Evolutionary conservation across 495 filamentous ascomycete species (phyloP).

Genomic region (Mycothermus thermophilus): DNA sequence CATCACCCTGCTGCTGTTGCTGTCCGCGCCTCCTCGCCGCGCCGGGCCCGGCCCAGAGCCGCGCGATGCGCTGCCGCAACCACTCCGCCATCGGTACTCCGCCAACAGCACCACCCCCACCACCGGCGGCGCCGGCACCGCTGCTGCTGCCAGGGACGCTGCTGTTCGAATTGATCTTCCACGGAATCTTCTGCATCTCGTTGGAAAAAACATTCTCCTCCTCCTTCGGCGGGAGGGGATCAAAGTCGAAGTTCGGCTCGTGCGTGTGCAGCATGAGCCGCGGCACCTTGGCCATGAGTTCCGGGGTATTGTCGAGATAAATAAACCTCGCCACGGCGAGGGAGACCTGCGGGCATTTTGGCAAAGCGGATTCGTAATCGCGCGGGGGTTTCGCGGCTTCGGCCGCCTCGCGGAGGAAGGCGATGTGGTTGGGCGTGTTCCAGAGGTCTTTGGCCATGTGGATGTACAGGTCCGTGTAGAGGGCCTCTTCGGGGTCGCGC

Average conservation of each 20-base stretch:
- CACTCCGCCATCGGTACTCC: not conserved
- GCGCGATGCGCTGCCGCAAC: not conserved
- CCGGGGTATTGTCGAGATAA: slow-evolving; percentile 57
- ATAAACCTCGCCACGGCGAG: slow-evolving; percentile 63
- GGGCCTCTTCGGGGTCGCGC: slow-evolving; percentile 49
- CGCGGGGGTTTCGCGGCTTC: slow-evolving; percentile 29
- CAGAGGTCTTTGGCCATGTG: slow-evolving; percentile 74
- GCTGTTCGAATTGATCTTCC: no score
- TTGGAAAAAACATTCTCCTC: slow-evolving; percentile 35
- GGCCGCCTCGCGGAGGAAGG: slow-evolving; percentile 60
- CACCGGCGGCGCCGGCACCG: not conserved
- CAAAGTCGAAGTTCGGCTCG: slow-evolving; percentile 45
- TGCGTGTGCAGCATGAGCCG: slow-evolving; percentile 31
- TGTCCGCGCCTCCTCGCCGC: no score
- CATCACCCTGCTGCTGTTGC: no score
- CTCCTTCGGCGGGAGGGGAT: slow-evolving; percentile 50
- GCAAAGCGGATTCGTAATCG: slow-evolving; percentile 32
- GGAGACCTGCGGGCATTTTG: slow-evolving; percentile 15
- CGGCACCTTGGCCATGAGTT: slow-evolving; percentile 47
- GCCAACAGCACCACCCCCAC: no score
- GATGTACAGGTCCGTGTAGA: slow-evolving; percentile 69
- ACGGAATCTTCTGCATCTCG: slow-evolving; percentile 23
- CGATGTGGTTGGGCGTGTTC: slow-evolving; percentile 62
- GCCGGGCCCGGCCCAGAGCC: not conserved
- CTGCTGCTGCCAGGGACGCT: no score